Percentiles rank a stretch among this genome's conserved stretches.
Conservation (phyloP, 225 moss, liverwort and hornwort genomes). For the Rhytidiadelphus loreus region DNA sequence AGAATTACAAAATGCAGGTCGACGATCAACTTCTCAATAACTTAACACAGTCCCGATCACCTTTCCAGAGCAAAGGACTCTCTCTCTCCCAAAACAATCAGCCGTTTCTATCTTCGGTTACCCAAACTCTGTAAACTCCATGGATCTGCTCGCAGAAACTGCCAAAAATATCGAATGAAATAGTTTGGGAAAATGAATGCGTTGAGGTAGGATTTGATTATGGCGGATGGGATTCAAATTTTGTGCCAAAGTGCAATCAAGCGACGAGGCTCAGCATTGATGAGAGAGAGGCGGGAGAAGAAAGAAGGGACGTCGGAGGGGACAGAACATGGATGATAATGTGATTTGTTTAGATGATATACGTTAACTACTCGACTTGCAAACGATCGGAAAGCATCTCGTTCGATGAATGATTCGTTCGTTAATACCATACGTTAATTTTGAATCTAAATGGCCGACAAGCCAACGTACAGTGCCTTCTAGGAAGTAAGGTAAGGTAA, state of each 20-base stretch:
- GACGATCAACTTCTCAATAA: not conserved
- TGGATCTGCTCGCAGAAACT: not conserved
- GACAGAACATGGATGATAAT: not conserved
- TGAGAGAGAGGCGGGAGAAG: not conserved
- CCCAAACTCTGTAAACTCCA: not conserved
- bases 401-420: not conserved
- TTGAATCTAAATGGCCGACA: not conserved
- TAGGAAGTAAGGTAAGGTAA: too few species aligned
- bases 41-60: not conserved
- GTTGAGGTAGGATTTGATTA: not conserved
- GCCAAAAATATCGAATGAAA: not conserved
- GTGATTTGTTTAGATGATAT: not conserved
- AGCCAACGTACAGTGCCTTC: too few species aligned
- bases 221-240: not conserved
- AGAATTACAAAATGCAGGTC: not conserved
- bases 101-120: not conserved
- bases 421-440: not conserved
- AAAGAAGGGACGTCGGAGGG: not conserved
- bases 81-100: not conserved
- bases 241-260: not conserved
- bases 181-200: not conserved
- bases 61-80: not conserved
- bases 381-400: not conserved
- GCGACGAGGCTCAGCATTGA: not conserved
- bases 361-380: not conserved